A percentile compares a stretch with the other conserved stretches of the same genome.
Conservation (phyloP, 176 grass and related monocot species). For the Areca catechu region DNA sequence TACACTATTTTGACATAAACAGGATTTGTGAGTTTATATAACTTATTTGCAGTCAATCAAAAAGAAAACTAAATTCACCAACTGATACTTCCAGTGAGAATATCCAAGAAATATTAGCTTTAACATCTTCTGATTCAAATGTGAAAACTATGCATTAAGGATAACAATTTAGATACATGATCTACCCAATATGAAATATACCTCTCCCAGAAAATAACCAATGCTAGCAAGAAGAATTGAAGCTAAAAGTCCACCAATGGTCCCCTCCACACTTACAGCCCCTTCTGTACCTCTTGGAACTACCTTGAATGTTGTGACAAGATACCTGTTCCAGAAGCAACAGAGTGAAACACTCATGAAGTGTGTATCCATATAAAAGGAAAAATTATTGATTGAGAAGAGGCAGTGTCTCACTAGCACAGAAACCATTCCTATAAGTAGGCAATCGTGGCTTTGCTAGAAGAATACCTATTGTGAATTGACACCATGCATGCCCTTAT, state of each 20-base stretch:
- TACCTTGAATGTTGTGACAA: slow-evolving; percentile 83
- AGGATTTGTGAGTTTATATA: too few relatives aligned
- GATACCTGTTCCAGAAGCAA: slow-evolving; percentile 68
- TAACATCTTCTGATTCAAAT: neutral
- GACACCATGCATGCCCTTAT: too few relatives aligned
- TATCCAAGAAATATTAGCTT: too few relatives aligned
- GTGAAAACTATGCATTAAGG: neutral
- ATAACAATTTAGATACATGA: neutral
- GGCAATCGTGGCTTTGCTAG: too few relatives aligned
- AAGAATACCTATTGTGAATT: too few relatives aligned
- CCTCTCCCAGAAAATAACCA: slow-evolving; percentile 73
- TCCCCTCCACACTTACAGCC: slow-evolving; percentile 83
- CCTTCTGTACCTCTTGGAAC: slow-evolving; percentile 87
- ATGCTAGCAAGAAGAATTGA: slow-evolving; percentile 48
- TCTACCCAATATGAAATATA: slow-evolving; percentile 15
- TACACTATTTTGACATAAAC: too few relatives aligned
- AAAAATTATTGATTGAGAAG: too few relatives aligned
- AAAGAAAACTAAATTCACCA: too few relatives aligned
- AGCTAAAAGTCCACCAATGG: slow-evolving; percentile 69
- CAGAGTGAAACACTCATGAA: slow-evolving; percentile 14
- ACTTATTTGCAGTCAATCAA: too few relatives aligned
- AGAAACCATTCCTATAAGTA: too few relatives aligned
- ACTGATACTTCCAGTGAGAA: too few relatives aligned
- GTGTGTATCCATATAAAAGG: neutral
- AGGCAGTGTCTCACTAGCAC: too few relatives aligned